Base-by-base conservation (phyloP, 116 monocot genomes). In the Trichopus zeylanicus region DNA sequence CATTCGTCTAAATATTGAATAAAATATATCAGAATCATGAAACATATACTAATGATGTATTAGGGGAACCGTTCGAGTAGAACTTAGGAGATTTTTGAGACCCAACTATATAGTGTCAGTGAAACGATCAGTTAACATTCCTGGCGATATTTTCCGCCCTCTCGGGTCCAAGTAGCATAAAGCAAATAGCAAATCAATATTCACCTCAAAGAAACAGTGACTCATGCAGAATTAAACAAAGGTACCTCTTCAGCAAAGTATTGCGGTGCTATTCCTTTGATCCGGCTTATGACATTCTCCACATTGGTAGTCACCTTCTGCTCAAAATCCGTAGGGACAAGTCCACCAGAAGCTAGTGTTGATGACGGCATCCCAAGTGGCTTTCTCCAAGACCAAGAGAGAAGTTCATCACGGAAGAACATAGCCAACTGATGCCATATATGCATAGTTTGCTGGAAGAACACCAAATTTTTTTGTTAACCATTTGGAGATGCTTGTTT, bases 331-430 rank as follows among this genome's bases (percentile, higher is more conserved):
- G 81, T 21, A 4, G 81, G 76, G 57, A 78, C 82, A 27, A 81
- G 73, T 29, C 82, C 74, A 10, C 82, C 84, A 21, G 75, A 57
- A 54, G 75, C 51, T 38, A 70, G 56, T 22, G 84, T 71, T 23
- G 92, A 85, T 13, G 85, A 65, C 35, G 84, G 88, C 64, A 91
- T 69, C 7, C 83, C 86, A 64, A 85, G 75, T 1, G 98, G 91
- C 49, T 82, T 80, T 62, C 91, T 76, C 98, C 91, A 91, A 28
- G 98, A 98, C 98, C 91, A 98, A 35, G 98, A 98, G 59, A 98
- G 64, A 27, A 98, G 67, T 63, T 98, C 98, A 46, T 98, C 98
- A 6, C 98, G 76, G 67, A 98, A 98, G 56, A 88, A 98, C 91
- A 98, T 79, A 15, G 92, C 98, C 18, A 98, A 63, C 63, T 91